A percentile compares a stretch with the other conserved stretches of the same genome.
phyloP scores from a whole-genome alignment of 148 eudicot species.

The Pouteria glomerata region DNA sequence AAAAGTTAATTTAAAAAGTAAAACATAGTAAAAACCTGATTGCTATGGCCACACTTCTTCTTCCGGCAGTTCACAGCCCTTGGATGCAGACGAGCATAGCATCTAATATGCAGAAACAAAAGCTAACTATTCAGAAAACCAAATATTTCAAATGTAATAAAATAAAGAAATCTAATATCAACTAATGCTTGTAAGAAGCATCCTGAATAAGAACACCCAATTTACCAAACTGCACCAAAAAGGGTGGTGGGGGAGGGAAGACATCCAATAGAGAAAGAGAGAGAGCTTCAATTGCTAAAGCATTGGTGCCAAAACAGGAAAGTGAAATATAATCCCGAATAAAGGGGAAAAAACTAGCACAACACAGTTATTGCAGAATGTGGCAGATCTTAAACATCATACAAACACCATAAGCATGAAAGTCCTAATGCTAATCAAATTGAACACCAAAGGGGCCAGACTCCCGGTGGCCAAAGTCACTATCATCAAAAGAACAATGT shows the following conservation, averaged over 20 bases:
- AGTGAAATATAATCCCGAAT: neutral
- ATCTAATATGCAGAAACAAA: conserved; percentile 15
- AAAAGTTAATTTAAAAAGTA: too few species aligned
- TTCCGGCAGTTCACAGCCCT: conserved; percentile 46
- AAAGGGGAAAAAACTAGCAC: neutral
- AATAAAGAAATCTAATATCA: neutral
- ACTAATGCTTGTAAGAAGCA: neutral
- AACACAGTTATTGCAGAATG: neutral
- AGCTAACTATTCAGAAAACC: too few species aligned
- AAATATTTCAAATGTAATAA: neutral
- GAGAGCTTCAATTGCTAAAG: neutral
- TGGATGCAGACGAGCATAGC: conserved; percentile 42
- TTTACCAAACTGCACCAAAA: too few species aligned
- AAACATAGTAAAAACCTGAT: neutral
- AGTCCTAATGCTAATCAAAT: too few species aligned
- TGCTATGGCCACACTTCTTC: conserved; percentile 46
- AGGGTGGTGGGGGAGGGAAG: too few species aligned
- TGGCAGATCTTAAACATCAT: neutral
- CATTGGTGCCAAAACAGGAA: neutral
- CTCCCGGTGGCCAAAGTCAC: too few species aligned
- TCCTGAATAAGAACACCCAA: neutral
- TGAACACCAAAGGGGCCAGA: too few species aligned
- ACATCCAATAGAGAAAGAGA: neutral
- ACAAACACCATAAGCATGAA: neutral
- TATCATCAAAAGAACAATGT: too few species aligned